Percentiles rank a stretch among this genome's conserved stretches.
Conservation (phyloP, 2,329 filamentous ascomycete genomes). For the Arthrobotrys entomopaga region DNA sequence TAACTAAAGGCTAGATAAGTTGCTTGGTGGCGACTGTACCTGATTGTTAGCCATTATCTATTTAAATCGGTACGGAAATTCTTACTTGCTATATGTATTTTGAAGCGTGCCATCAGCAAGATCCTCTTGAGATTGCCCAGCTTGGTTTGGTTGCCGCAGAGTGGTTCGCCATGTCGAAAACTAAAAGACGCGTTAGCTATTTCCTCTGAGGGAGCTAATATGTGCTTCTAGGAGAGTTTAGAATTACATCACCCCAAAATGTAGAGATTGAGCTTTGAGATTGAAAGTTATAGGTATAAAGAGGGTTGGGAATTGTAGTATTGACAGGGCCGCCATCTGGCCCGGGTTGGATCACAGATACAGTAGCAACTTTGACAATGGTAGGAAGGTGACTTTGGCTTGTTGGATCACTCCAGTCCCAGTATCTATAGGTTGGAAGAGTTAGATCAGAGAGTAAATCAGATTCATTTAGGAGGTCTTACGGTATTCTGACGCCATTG, state of each 20-base stretch:
- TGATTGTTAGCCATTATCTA: no score
- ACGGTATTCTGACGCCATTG: constrained; percentile 56
- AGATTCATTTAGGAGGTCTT: constrained; percentile 18
- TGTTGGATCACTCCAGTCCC: constrained; percentile 57
- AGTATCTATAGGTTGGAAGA: constrained; percentile 49
- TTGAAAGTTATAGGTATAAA: constrained; percentile 34
- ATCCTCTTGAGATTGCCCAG: constrained; percentile 24
- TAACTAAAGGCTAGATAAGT: constrained; percentile 58
- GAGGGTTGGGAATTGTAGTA: constrained; percentile 42
- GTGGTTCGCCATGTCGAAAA: constrained; percentile 48
- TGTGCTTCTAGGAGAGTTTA: background rate
- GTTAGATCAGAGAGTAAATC: no score
- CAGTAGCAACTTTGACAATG: constrained; percentile 24
- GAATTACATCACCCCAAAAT: constrained; percentile 29
- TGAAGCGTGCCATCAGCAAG: constrained; percentile 35
- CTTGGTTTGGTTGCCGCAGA: constrained; percentile 27
- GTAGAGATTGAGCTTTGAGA: constrained; percentile 33
- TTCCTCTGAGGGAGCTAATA: background rate
- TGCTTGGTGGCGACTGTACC: constrained; percentile 54
- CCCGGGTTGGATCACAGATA: constrained; percentile 54
- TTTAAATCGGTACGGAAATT: background rate
- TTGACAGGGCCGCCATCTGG: constrained; percentile 30
- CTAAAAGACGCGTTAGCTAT: constrained; percentile 5
- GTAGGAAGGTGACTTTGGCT: constrained; percentile 54
- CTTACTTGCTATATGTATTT: constrained; percentile 33